Evolutionary conservation across 2,329 filamentous ascomycete species (phyloP).

Genomic region (Colletotrichum navitas): DNA sequence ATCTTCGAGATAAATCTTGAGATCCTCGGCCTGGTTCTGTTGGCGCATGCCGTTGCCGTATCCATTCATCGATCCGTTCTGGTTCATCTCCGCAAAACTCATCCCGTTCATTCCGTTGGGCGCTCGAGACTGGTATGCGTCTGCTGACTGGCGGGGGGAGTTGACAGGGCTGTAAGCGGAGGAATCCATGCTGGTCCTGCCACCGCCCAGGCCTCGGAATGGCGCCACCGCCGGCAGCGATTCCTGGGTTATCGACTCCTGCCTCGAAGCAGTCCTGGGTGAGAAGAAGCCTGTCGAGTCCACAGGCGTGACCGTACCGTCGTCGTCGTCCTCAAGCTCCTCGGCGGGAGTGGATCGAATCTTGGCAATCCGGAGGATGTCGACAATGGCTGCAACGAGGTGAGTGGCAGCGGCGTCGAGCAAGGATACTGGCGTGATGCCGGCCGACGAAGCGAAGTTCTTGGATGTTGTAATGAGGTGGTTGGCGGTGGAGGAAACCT

Average conservation of each 20-base stretch:
- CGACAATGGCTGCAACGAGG: conserved; percentile 86
- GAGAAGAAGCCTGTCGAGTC: conserved; percentile 79
- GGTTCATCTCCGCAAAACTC: conserved; percentile 53
- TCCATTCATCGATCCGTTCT: conserved; percentile 54
- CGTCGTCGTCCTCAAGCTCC: conserved; percentile 84
- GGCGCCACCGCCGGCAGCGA: conserved; percentile 57
- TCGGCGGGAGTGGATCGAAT: conserved; percentile 80
- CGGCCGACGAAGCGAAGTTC: conserved; percentile 86
- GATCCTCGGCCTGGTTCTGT: conserved; percentile 61
- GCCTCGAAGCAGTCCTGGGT: conserved; percentile 60
- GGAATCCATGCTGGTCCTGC: conserved; percentile 73
- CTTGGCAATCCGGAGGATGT: conserved; percentile 86
- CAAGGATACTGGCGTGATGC: conserved; percentile 91
- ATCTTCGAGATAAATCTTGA: conserved; percentile 83
- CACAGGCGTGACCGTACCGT: conserved; percentile 73
- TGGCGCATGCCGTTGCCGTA: conserved; percentile 54
- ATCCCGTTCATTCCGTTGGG: conserved; percentile 49
- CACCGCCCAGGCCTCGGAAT: conserved; percentile 69
- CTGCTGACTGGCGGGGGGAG: conserved; percentile 72
- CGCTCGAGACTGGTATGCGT: conserved; percentile 54
- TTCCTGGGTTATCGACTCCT: conserved; percentile 49
- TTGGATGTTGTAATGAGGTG: conserved; percentile 95
- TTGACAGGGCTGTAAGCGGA: conserved; percentile 81
- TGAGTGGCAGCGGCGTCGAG: conserved; percentile 95
- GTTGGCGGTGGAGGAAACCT: conserved; percentile 93